These are phyloP conservation scores for Fusarium sp. DNA, from an alignment of 2,329 filamentous ascomycete genomes.

Conservation along the genomic window DNA sequence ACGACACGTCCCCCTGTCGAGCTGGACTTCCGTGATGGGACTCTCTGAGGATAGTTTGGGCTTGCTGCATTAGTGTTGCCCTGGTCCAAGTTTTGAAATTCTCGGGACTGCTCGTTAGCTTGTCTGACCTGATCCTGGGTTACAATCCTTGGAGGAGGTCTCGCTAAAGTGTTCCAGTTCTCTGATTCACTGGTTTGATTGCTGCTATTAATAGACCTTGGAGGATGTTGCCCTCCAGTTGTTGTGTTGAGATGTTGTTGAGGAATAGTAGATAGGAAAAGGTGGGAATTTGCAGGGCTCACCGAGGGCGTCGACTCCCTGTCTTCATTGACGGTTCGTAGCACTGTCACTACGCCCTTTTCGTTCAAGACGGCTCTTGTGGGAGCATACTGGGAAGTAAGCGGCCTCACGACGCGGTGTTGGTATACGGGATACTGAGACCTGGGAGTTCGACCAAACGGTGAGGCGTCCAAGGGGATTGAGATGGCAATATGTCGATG, in stretches of 20 bases:
- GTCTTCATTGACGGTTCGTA: constrained; percentile 51
- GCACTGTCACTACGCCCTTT: constrained; percentile 55
- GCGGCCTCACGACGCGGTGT: constrained; percentile 26
- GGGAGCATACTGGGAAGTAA: constrained; percentile 40
- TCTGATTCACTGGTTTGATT: constrained; percentile 33
- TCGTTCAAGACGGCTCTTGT: constrained; percentile 52
- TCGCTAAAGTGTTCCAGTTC: constrained; percentile 44
- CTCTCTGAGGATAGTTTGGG: constrained; percentile 9
- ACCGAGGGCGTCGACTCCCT: constrained; percentile 38
- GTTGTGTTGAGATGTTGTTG: constrained; percentile 17
- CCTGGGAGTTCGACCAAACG: constrained; percentile 53
- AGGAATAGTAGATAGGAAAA: constrained; percentile 15
- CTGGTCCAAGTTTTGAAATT: constrained; percentile 27
- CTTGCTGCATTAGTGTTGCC: background rate
- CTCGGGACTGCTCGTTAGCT: constrained; percentile 37
- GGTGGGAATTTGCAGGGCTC: constrained; percentile 25
- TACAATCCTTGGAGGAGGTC: constrained; percentile 39
- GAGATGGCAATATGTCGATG: constrained; percentile 72
- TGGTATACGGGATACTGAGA: constrained; percentile 54
- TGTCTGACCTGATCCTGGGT: constrained; percentile 42
- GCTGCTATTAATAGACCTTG: constrained; percentile 29
- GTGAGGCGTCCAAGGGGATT: constrained; percentile 66
- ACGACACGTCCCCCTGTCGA: constrained; percentile 42
- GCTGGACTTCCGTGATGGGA: constrained; percentile 49
- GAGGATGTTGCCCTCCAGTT: constrained; percentile 7